These are phyloP conservation scores for Golubevia sp. DNA, from an alignment of 1,284 basidiomycete genomes.

Conservation along the genomic window DNA sequence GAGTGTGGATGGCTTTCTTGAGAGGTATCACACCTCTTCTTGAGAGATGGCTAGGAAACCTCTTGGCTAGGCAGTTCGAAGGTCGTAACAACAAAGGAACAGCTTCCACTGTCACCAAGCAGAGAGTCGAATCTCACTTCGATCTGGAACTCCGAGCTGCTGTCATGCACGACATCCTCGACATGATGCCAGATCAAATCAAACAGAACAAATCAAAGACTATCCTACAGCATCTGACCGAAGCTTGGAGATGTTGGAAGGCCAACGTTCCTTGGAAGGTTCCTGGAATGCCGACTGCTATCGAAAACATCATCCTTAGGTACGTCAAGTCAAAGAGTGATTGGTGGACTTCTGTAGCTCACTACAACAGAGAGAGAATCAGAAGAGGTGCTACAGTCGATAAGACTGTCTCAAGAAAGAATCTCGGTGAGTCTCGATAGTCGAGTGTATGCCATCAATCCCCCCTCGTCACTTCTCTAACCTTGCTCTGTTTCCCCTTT, in stretches of 20 bases:
- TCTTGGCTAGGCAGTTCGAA: conserved; percentile 60
- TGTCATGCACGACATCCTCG: conserved; percentile 59
- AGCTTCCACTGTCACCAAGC: conserved; percentile 54
- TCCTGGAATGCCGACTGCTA: conserved; percentile 55
- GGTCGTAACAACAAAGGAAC: conserved; percentile 45
- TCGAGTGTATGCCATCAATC: conserved; percentile 57
- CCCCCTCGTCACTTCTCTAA: neutral
- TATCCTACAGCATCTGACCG: conserved; percentile 53
- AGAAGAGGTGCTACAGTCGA: conserved; percentile 59
- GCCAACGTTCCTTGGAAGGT: conserved; percentile 59
- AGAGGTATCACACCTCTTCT: conserved; percentile 57
- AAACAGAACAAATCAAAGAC: conserved; percentile 61
- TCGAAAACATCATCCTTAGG: conserved; percentile 59
- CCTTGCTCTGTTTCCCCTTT: neutral
- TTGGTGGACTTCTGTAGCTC: conserved; percentile 61
- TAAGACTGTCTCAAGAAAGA: conserved; percentile 59
- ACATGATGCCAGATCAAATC: conserved; percentile 57
- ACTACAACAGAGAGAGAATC: conserved; percentile 59
- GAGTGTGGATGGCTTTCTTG: conserved; percentile 61
- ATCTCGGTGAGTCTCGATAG: conserved; percentile 27
- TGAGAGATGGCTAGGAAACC: conserved; percentile 58
- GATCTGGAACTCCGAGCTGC: conserved; percentile 57
- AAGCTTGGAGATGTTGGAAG: conserved; percentile 59
- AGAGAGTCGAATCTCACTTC: conserved; percentile 59
- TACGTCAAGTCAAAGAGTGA: conserved; percentile 61